Percentiles rank a stretch among this genome's conserved stretches.
Evolutionary conservation across 1,139 yeast species (phyloP).

Genomic region (Yamadazyma atlantica): DNA sequence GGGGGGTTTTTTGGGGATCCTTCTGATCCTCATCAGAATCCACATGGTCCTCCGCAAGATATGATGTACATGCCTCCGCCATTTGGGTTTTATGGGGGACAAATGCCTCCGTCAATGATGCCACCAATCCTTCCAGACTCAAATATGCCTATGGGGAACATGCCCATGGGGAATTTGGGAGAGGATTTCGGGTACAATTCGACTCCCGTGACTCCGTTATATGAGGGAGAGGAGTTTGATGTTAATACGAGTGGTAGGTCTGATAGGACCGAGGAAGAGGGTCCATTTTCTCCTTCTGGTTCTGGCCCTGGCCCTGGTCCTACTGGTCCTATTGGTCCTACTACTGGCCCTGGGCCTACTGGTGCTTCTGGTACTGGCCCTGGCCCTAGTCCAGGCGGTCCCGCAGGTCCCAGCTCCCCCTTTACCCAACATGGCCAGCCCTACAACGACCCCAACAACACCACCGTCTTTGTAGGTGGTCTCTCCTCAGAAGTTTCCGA

Average conservation of each 20-base stretch:
- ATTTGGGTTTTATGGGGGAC: conserved; percentile 8
- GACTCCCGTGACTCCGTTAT: neutral
- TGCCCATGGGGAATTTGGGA: too few species aligned
- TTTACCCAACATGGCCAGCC: conserved; percentile 11
- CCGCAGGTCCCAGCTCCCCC: neutral
- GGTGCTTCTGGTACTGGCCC: too few species aligned
- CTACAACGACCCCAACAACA: conserved; percentile 75
- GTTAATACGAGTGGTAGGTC: too few species aligned
- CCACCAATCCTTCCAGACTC: neutral
- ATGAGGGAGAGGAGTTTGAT: too few species aligned
- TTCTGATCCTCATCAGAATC: conserved; percentile 4
- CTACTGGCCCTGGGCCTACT: too few species aligned
- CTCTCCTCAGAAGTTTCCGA: conserved; percentile 74
- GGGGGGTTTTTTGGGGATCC: conserved; percentile 5
- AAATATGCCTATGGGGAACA: neutral
- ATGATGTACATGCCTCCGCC: conserved; percentile 18
- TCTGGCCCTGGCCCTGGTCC: too few species aligned
- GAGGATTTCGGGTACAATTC: conserved; percentile 14
- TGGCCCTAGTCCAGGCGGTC: too few species aligned
- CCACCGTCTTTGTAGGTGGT: conserved; percentile 96
- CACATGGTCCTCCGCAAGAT: conserved; percentile 12
- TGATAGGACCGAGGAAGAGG: too few species aligned
- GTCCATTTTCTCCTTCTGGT: too few species aligned
- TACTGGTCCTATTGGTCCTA: too few species aligned
- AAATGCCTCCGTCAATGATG: neutral